Percentiles rank a stretch among this genome's conserved stretches.
These are phyloP conservation scores for Verticillium longisporum DNA, from an alignment of 2,329 filamentous ascomycete genomes.

Conservation along the genomic window DNA sequence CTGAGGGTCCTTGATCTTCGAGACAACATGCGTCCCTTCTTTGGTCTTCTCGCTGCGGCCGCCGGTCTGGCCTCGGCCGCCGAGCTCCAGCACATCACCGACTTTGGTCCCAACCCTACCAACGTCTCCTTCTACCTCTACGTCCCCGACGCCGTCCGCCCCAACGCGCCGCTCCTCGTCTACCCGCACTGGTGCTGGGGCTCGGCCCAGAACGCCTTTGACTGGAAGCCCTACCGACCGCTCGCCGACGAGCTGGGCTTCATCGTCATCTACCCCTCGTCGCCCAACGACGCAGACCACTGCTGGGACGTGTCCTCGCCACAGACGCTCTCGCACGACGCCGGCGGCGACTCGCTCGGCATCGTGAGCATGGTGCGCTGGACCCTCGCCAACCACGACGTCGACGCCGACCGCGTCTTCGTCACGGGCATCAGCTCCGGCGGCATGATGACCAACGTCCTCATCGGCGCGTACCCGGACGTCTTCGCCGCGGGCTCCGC, in stretches of 20 bases:
- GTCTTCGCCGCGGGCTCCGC: slow-evolving; percentile 42
- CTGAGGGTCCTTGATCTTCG: not conserved
- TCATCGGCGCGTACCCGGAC: slow-evolving; percentile 44
- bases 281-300: slow-evolving; percentile 28
- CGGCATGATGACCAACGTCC: slow-evolving; percentile 50
- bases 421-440: slow-evolving; percentile 44
- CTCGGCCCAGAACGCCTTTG: slow-evolving; percentile 40
- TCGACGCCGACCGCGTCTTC: slow-evolving; percentile 40
- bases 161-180: slow-evolving; percentile 44
- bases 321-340: slow-evolving; percentile 39
- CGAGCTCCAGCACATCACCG: slow-evolving; percentile 7
- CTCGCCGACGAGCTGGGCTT: slow-evolving; percentile 47
- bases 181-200: slow-evolving; percentile 53
- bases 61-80: slow-evolving; percentile 4
- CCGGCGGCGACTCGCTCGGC: slow-evolving; percentile 41
- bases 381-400: slow-evolving; percentile 36
- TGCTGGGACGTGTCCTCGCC: slow-evolving; percentile 55
- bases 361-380: slow-evolving; percentile 49
- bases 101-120: slow-evolving; percentile 39
- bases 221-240: slow-evolving; percentile 42
- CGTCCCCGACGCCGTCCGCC: slow-evolving; percentile 32
- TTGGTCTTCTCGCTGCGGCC: not conserved
- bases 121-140: slow-evolving; percentile 47
- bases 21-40: not conserved
- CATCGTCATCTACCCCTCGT: slow-evolving; percentile 37